Conservation (phyloP, 192 early-diverging fungal genomes). For the Umbelopsis sp. region DNA sequence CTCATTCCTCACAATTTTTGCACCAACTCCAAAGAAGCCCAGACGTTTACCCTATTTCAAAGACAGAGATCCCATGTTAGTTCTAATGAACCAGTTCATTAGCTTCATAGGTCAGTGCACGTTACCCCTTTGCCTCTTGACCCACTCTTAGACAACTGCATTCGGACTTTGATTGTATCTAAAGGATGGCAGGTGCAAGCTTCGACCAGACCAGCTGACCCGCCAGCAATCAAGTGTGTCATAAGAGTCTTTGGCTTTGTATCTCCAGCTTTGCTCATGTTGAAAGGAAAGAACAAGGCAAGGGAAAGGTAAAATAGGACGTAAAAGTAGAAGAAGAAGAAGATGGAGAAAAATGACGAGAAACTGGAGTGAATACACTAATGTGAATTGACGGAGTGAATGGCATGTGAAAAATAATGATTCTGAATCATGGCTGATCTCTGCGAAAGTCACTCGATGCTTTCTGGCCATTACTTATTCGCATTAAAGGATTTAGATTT, state of each 20-base stretch:
- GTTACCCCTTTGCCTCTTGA: conserved; percentile 52
- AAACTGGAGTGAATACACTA: not conserved
- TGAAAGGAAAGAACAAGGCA: not conserved
- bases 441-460: too few relatives aligned
- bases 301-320: not conserved
- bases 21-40: conserved; percentile 79
- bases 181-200: conserved; percentile 89
- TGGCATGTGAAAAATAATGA: conserved; percentile 11
- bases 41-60: conserved; percentile 37
- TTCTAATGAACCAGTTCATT: too few relatives aligned
- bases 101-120: not conserved
- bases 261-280: conserved; percentile 12
- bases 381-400: not conserved
- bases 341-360: not conserved
- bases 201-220: conserved; percentile 88
- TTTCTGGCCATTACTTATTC: too few relatives aligned
- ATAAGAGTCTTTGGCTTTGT: conserved; percentile 47
- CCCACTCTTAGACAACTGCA: conserved; percentile 82
- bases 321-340: not conserved
- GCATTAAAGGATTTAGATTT: too few relatives aligned
- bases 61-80: not conserved
- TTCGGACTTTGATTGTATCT: conserved; percentile 97
- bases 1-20: conserved; percentile 82
- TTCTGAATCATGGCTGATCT: too few relatives aligned
- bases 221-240: conserved; percentile 86